These are phyloP conservation scores for Amaranthus tricolor DNA, from an alignment of 179 eudicot species.

Conservation along the genomic window DNA sequence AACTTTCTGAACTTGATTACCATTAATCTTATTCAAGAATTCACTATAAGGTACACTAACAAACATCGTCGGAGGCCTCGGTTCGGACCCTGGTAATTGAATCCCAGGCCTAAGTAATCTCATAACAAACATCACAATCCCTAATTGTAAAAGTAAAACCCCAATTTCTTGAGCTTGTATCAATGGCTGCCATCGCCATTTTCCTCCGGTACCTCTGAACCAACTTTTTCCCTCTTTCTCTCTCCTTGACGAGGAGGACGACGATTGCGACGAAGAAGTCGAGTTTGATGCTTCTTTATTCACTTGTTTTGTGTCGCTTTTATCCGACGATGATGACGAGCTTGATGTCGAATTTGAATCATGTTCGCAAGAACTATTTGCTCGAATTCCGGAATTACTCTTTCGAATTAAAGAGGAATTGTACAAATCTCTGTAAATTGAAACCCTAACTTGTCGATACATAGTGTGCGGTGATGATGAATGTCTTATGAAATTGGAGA, in stretches of 20 bases:
- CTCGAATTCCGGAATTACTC: constrained; percentile 37
- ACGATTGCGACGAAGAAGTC: constrained; percentile 18
- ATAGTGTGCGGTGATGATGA: constrained; percentile 26
- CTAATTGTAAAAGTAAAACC: constrained; percentile 62
- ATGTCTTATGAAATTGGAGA: constrained; percentile 17
- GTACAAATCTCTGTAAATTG: constrained; percentile 28
- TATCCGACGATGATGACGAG: constrained; percentile 37
- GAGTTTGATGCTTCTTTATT: constrained; percentile 24
- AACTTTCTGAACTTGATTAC: constrained; percentile 76
- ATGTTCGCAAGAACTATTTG: constrained; percentile 62
- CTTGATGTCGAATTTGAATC: constrained; percentile 33
- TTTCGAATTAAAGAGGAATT: constrained; percentile 23
- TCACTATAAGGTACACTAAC: constrained; percentile 85
- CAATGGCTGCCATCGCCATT: constrained; percentile 80
- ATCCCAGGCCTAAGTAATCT: constrained; percentile 74
- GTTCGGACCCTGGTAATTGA: constrained; percentile 74
- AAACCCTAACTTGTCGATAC: constrained; percentile 40
- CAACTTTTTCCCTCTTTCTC: constrained; percentile 35
- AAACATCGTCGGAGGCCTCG: constrained; percentile 49
- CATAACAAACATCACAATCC: constrained; percentile 76
- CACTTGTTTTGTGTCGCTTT: constrained; percentile 42
- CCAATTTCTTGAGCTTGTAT: constrained; percentile 81
- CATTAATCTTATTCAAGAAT: constrained; percentile 66
- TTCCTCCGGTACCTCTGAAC: constrained; percentile 33
- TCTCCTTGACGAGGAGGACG: constrained; percentile 35